phyloP scores from a whole-genome alignment of 495 filamentous ascomycete genomes.

The Penicillium crystallinum region DNA sequence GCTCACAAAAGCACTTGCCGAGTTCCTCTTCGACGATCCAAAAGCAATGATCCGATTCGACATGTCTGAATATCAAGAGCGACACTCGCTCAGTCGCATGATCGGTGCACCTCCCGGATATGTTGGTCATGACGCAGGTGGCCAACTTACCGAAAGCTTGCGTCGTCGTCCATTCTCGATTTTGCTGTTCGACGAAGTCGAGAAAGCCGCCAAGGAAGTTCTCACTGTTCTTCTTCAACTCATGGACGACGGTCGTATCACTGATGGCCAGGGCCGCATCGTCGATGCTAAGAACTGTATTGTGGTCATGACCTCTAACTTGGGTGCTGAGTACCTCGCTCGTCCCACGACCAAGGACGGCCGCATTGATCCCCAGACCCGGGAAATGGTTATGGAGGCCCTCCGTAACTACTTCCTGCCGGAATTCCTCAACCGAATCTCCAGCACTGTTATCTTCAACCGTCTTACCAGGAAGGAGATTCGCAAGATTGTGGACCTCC shows the following conservation, averaged over 20 bases:
- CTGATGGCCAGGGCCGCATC: conserved; percentile 90
- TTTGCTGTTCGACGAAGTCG: conserved; percentile 94
- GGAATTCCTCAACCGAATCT: conserved; percentile 97
- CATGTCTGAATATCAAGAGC: conserved; percentile 99
- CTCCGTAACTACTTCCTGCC: conserved; percentile 94
- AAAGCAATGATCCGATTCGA: conserved; percentile 99
- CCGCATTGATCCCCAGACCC: conserved; percentile 79
- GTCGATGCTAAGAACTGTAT: conserved; percentile 97
- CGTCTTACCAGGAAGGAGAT: conserved; percentile 85
- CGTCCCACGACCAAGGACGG: conserved; percentile 72
- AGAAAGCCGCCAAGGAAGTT: conserved; percentile 97
- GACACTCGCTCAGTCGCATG: conserved; percentile 92
- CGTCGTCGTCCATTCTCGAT: conserved; percentile 96
- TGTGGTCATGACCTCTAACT: conserved; percentile 97
- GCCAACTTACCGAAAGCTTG: conserved; percentile 89
- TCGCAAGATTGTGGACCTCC: conserved; percentile 90
- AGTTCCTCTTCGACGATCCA: conserved; percentile 96
- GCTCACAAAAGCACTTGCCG: conserved; percentile 90
- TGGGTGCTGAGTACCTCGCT: conserved; percentile 90
- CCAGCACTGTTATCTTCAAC: conserved; percentile 95
- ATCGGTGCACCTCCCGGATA: conserved; percentile 97
- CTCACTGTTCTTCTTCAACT: conserved; percentile 94
- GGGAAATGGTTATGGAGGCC: conserved; percentile 80
- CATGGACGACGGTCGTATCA: conserved; percentile 98
- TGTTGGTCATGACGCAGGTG: conserved; percentile 92